A percentile compares a stretch with the other conserved stretches of the same genome.
These are phyloP conservation scores for button mushroom (Agaricus bisporus) DNA, from an alignment of 768 basidiomycete genomes.

Conservation along the genomic window DNA sequence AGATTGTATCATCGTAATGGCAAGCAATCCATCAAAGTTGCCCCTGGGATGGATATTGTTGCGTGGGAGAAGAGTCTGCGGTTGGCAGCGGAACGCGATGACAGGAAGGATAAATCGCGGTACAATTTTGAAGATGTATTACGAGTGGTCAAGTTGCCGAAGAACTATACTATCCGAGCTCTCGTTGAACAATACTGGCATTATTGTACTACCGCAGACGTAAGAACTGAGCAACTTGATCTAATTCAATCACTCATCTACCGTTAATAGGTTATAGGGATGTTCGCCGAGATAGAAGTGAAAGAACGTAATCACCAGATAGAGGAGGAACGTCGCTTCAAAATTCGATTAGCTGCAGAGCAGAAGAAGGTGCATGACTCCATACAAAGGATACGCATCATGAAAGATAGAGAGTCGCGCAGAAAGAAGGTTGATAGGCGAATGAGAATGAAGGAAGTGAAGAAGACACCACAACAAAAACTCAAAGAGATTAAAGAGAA, in stretches of 20 bases:
- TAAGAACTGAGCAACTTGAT: background rate
- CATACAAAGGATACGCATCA: too few relatives aligned
- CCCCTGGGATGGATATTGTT: background rate
- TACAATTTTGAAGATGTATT: background rate
- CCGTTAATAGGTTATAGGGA: background rate
- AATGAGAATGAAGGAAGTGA: background rate
- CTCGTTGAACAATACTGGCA: slow-evolving; percentile 1
- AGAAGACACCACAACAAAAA: background rate
- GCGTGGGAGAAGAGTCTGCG: background rate
- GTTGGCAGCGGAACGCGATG: background rate
- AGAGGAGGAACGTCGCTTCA: background rate
- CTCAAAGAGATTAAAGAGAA: background rate
- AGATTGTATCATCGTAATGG: background rate
- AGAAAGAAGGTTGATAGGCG: background rate
- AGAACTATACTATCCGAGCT: background rate
- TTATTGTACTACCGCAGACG: background rate
- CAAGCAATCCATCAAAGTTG: background rate
- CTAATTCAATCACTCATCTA: background rate
- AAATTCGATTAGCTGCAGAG: background rate
- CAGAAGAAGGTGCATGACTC: background rate
- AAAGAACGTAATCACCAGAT: background rate
- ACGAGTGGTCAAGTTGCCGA: background rate
- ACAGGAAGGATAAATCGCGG: background rate
- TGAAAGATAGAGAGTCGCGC: too few relatives aligned
- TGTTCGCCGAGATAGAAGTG: background rate